Percentiles rank a stretch among this genome's conserved stretches.
Conservation (phyloP, 139 green algal species). For the Ulvella scutata region DNA sequence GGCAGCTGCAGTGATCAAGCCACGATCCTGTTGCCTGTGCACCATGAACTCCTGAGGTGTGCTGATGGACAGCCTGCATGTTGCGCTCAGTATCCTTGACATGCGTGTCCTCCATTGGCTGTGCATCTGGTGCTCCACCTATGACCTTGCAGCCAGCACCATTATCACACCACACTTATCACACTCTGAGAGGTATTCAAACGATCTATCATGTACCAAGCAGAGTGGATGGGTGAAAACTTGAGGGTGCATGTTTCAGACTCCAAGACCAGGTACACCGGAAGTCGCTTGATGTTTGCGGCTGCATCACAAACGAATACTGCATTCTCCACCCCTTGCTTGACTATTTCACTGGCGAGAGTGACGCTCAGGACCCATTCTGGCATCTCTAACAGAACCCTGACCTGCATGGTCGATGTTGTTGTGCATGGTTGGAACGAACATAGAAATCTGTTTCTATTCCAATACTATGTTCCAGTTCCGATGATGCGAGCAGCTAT, state of each 20-base stretch:
- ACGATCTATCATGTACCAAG: too few relatives aligned
- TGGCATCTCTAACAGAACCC: background rate
- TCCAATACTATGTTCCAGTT: too few relatives aligned
- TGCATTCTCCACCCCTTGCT: background rate
- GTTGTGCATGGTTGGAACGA: too few relatives aligned
- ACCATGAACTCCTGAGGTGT: background rate
- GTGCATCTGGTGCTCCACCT: background rate
- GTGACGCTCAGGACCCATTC: background rate
- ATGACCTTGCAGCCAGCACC: too few relatives aligned
- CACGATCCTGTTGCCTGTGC: background rate
- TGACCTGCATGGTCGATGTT: too few relatives aligned
- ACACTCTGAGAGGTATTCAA: too few relatives aligned
- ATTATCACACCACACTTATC: too few relatives aligned
- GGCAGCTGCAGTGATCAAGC: background rate
- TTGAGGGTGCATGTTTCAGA: too few relatives aligned
- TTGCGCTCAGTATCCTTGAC: background rate
- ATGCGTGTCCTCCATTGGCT: background rate
- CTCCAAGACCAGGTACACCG: too few relatives aligned
- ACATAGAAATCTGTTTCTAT: too few relatives aligned
- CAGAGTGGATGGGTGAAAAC: too few relatives aligned
- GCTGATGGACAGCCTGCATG: constrained; percentile 4
- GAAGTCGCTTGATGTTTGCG: background rate
- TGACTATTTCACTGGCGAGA: background rate
- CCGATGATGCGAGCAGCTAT: too few relatives aligned
- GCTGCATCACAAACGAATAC: background rate